Percentiles rank a stretch among this genome's conserved stretches.
These are phyloP conservation scores for Arthroderma sp. DNA, from an alignment of 2,329 filamentous ascomycete genomes.

Conservation along the genomic window DNA sequence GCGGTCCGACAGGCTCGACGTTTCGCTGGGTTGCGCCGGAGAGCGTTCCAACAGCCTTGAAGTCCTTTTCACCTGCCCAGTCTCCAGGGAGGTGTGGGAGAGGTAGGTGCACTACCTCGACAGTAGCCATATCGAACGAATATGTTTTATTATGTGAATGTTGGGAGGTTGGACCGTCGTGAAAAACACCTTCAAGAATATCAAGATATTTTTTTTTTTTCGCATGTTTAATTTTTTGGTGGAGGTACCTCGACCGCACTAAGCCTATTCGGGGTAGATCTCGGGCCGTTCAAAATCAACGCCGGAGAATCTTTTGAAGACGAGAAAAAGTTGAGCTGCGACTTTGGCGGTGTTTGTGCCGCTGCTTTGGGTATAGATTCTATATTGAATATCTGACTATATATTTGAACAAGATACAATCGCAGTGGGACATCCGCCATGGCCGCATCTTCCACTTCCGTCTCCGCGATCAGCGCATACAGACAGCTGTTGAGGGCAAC, in stretches of 20 bases:
- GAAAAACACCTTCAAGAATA: no score
- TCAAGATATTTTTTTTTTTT: no score
- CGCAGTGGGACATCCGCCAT: no score
- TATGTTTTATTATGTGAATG: no score
- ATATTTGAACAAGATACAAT: slow-evolving; percentile 10
- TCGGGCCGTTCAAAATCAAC: no score
- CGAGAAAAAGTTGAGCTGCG: no score
- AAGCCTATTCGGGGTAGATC: neutral
- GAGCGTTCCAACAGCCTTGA: slow-evolving; percentile 69
- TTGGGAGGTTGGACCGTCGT: no score
- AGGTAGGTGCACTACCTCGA: slow-evolving; percentile 28
- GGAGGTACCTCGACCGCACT: neutral
- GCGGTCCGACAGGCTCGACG: slow-evolving; percentile 89
- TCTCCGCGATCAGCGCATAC: slow-evolving; percentile 18
- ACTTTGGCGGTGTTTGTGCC: no score
- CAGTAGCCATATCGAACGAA: slow-evolving; percentile 45
- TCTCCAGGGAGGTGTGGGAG: slow-evolving; percentile 65
- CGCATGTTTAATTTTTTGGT: no score
- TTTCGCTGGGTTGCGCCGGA: slow-evolving; percentile 69
- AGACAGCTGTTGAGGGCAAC: slow-evolving; percentile 16
- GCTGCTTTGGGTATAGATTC: no score
- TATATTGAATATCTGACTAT: neutral
- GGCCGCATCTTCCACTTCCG: slow-evolving; percentile 17
- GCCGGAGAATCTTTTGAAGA: no score
- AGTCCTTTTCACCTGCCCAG: slow-evolving; percentile 77